Conservation (phyloP, 306 rosid genomes). For the Castanopsis chinensis region DNA sequence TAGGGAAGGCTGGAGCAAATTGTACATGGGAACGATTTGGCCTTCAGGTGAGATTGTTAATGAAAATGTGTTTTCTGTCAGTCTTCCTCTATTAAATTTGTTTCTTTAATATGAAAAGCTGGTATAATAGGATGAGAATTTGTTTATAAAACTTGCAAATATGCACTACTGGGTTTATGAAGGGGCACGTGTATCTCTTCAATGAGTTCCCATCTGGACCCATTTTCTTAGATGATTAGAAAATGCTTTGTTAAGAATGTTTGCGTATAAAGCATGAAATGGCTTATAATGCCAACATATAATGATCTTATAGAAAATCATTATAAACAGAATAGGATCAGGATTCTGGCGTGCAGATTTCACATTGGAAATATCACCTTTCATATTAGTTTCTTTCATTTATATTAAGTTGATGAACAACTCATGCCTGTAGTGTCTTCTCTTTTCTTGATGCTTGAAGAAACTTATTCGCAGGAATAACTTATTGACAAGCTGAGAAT, state of each 20-base stretch:
- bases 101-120: not conserved
- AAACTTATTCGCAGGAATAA: constrained; percentile 32
- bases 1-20: constrained; percentile 79
- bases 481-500: constrained; percentile 56
- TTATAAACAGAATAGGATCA: not conserved
- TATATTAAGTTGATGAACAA: constrained; percentile 6
- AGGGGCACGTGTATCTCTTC: not conserved
- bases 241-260: not conserved
- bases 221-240: constrained; percentile 2
- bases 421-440: constrained; percentile 20
- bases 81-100: constrained; percentile 6
- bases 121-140: not conserved
- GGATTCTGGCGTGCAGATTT: constrained; percentile 5
- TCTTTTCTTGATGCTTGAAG: constrained; percentile 40
- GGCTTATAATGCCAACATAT: constrained; percentile 2
- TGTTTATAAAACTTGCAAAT: not conserved
- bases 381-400: not conserved
- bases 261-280: constrained; percentile 3
- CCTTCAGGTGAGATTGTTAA: constrained; percentile 69
- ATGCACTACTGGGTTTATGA: not conserved
- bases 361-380: not conserved
- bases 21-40: constrained; percentile 61
- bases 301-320: constrained; percentile 4
- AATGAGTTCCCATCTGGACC: constrained; percentile 1
- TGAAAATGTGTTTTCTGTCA: constrained; percentile 11